These are phyloP conservation scores for Phytophthora hibernalis DNA, from an alignment of 352 stramenopile genomes.

Conservation along the genomic window DNA sequence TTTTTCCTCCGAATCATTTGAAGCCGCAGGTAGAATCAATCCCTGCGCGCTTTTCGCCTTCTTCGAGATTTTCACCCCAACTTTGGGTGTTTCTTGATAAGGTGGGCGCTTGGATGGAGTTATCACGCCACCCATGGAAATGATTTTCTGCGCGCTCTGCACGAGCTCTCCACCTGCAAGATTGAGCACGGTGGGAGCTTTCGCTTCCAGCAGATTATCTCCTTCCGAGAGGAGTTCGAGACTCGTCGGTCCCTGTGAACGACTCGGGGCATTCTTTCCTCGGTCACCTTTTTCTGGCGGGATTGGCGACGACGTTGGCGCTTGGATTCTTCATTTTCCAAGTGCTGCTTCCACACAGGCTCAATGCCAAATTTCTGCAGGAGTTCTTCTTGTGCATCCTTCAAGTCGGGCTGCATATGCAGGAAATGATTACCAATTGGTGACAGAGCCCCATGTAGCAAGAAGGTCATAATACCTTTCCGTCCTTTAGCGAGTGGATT, in stretches of 20 bases:
- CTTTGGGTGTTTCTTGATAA: conserved; percentile 9
- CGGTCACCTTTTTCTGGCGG: conserved; percentile 18
- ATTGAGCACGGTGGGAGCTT: not conserved
- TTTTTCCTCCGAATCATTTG: conserved; percentile 21
- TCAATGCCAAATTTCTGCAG: conserved; percentile 64
- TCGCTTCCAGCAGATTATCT: not conserved
- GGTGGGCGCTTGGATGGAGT: conserved; percentile 20
- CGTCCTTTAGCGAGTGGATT: conserved; percentile 46
- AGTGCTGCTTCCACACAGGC: conserved; percentile 56
- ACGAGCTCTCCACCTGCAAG: not conserved
- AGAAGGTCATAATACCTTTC: conserved; percentile 38
- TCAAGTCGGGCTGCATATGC: conserved; percentile 35
- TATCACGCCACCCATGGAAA: conserved; percentile 3
- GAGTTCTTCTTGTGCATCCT: conserved; percentile 66
- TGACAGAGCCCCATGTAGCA: not conserved
- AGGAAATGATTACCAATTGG: not conserved
- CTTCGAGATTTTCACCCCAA: conserved; percentile 20
- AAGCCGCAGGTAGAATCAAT: conserved; percentile 8
- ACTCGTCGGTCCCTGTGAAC: not conserved
- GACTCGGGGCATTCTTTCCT: conserved; percentile 5
- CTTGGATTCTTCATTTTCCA: conserved; percentile 50
- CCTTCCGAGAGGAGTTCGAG: conserved; percentile 4
- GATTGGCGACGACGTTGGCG: conserved; percentile 42
- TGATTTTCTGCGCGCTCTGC: not conserved
- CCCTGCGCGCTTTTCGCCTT: conserved; percentile 23